Percentiles rank a stretch among this genome's conserved stretches.
Conservation (phyloP, 176 grass and related monocot genomes). For the Hsuehochloa calcarea region DNA sequence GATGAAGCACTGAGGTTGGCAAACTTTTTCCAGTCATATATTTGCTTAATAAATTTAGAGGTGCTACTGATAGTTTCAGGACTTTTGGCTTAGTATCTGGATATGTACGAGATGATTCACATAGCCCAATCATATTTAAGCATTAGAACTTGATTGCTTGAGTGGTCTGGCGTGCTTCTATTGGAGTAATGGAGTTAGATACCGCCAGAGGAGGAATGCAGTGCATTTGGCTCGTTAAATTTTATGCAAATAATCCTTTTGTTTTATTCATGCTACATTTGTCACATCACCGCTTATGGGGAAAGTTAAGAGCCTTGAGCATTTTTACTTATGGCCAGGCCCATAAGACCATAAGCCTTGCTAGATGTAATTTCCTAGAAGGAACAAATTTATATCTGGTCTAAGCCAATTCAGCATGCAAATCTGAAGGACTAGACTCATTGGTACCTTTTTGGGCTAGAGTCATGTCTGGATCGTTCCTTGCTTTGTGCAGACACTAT, state of each 20-base stretch:
- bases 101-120: not conserved
- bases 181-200: not conserved
- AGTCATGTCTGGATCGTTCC: not conserved
- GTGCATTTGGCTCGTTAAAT: slow-evolving; percentile 2
- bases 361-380: slow-evolving; percentile 11
- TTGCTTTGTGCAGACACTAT: not conserved
- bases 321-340: not conserved
- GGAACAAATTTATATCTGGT: slow-evolving; percentile 1
- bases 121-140: not conserved
- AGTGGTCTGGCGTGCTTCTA: not conserved
- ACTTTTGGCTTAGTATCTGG: slow-evolving; percentile 3
- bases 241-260: not conserved
- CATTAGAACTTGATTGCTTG: slow-evolving; percentile 27
- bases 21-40: slow-evolving; percentile 5
- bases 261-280: not conserved
- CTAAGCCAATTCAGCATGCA: not conserved
- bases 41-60: slow-evolving; percentile 27
- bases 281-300: not conserved
- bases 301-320: not conserved
- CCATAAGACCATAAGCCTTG: not conserved
- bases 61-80: not conserved
- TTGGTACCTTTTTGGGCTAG: not conserved
- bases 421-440: not conserved
- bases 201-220: not conserved
- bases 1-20: slow-evolving; percentile 91